Base-by-base conservation (phyloP, 345 rosid genomes). In the Hibiscus trionum region DNA sequence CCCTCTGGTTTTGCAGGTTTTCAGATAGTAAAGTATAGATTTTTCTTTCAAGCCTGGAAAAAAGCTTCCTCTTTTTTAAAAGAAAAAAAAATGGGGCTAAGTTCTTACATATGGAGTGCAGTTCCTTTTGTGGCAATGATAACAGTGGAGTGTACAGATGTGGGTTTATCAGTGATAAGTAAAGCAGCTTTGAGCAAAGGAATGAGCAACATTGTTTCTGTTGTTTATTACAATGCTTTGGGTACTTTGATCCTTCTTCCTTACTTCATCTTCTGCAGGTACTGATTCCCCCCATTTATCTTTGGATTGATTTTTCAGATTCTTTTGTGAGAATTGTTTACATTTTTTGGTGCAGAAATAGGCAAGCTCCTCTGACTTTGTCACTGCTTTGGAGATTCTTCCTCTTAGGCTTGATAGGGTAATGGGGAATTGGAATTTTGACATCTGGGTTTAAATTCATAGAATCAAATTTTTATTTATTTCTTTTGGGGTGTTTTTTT, bases 131-230 rank as follows among this genome's bases (percentile, higher is more conserved):
- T 71, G 52, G 93, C 80, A 1, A 86, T 85, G 89, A 21, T 86
- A 0, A 26, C 79, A 8, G 84, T 82, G 67, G 90, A 86, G 29
- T 84, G 81, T 69, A 73, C 78, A 5, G 76, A 83, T 47, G 86
- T 84, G 26, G 85, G 82, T 21, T 5, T 80, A 15, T 61, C 79
- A 29, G 76, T 75, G 5, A 57, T 86, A 12, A 84, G 67, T 73
- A 86, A 88, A 72, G 87, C 83, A 62, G 93, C 88, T 37, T 76
- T 84, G 67, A 75, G 65, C 0, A 56, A 73, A 59, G 93, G 93
- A 68, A 79, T 88, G 80, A 86, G 83, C 87, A 82, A 75, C 27
- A 72, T 83, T 74, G 88, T 84, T 63, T 78, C 83, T 61, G 82
- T 85, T 62, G 82, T 81, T 52, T 85, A 88, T 75, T 82, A 50